Conservation (phyloP, 139 green algal species). For the Pleodorina starrii region DNA sequence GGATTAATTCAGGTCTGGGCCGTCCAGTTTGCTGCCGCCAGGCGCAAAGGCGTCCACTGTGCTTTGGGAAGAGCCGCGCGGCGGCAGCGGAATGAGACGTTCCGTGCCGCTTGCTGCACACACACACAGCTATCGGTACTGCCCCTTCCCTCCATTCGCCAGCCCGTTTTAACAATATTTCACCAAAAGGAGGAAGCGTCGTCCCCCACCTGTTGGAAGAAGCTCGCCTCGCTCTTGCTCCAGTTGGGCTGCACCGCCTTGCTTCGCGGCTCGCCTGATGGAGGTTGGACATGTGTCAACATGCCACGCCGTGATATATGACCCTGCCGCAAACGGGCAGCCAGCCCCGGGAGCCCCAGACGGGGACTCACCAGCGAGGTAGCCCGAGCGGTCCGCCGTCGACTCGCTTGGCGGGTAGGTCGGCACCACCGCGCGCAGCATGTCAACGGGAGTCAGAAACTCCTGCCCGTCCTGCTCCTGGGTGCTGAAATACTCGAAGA, state of each 20-base stretch:
- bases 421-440: conserved; percentile 77
- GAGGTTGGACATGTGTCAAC: neutral
- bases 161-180: no score
- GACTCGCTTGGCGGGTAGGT: conserved; percentile 81
- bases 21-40: no score
- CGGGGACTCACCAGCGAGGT: conserved; percentile 68
- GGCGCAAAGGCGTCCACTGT: no score
- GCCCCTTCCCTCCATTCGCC: no score
- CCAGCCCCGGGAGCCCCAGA: neutral
- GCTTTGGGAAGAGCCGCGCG: no score
- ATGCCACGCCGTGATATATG: no score
- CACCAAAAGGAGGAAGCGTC: no score
- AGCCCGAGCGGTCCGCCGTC: conserved; percentile 69
- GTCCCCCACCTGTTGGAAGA: conserved; percentile 29
- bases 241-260: neutral
- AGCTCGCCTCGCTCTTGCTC: neutral
- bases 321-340: no score
- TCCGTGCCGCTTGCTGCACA: no score
- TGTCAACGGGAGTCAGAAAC: conserved; percentile 70
- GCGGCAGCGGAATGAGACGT: no score
- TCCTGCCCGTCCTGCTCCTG: conserved; percentile 42
- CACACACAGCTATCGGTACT: no score
- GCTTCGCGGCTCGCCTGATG: conserved; percentile 6
- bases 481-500: conserved; percentile 89
- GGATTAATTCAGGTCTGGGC: no score